Evolutionary conservation across 106 monocot species (phyloP).

Genomic region (Dendrobium catenatum): DNA sequence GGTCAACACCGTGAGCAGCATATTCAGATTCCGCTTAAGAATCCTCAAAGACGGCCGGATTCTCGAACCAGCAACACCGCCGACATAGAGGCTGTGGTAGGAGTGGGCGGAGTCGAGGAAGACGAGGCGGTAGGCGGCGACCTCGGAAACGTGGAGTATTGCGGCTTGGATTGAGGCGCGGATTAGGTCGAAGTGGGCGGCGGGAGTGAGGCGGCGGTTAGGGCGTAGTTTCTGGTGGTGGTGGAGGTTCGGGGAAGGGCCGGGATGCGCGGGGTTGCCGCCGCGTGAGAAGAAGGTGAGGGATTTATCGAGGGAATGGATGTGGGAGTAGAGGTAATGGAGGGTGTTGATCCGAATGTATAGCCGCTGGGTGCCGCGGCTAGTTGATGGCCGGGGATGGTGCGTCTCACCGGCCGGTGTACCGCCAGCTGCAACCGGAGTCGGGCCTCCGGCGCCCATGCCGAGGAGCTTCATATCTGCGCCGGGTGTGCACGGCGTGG

Average conservation of each 20-base stretch:
- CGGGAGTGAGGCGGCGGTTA: conserved; percentile 29
- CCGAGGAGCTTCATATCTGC: not conserved
- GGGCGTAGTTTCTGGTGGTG: not conserved
- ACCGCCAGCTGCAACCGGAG: not conserved
- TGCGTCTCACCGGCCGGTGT: conserved; percentile 9
- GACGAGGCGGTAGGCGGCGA: conserved; percentile 64
- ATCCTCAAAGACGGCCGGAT: conserved; percentile 31
- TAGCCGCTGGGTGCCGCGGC: conserved; percentile 63
- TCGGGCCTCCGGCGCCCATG: not conserved
- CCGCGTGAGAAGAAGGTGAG: conserved; percentile 40
- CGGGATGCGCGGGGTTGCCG: not conserved
- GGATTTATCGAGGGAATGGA: conserved; percentile 54
- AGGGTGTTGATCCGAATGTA: conserved; percentile 79
- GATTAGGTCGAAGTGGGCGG: conserved; percentile 30
- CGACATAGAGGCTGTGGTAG: conserved; percentile 39
- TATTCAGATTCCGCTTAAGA: conserved; percentile 45
- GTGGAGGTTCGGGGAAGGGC: not conserved
- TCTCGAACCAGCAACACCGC: conserved; percentile 29
- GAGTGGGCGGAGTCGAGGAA: conserved; percentile 47
- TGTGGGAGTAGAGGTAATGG: conserved; percentile 41
- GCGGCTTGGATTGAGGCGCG: conserved; percentile 41
- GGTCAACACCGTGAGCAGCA: conserved; percentile 25
- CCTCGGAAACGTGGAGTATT: conserved; percentile 38
- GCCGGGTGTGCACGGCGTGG: conserved; percentile 44
- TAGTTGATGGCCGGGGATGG: conserved; percentile 53